phyloP scores from a whole-genome alignment of 225 moss, liverwort and hornwort genomes.

The Physcomitrium patens region DNA sequence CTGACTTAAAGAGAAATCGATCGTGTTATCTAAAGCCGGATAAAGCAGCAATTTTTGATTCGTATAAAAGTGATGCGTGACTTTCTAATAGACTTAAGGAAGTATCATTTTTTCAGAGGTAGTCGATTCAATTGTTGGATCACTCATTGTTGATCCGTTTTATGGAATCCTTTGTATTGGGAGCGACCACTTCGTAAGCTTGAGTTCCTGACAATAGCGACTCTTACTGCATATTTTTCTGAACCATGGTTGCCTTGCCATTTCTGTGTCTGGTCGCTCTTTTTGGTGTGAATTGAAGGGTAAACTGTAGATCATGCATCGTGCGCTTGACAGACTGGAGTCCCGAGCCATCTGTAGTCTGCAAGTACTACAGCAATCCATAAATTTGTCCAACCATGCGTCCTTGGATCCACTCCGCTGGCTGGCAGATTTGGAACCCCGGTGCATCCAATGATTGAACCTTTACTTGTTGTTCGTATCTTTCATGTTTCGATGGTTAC shows the following conservation, averaged over 20 bases:
- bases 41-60: constrained; percentile 15
- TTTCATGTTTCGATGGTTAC: too few relatives aligned
- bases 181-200: neutral
- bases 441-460: constrained; percentile 19
- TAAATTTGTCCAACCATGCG: neutral
- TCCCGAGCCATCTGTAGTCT: constrained; percentile 2
- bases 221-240: constrained; percentile 7
- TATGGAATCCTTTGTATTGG: neutral
- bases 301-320: constrained; percentile 29
- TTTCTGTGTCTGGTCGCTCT: constrained; percentile 20
- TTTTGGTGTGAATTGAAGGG: constrained; percentile 16
- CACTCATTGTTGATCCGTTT: constrained; percentile 1
- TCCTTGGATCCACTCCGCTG: neutral
- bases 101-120: neutral
- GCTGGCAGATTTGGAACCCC: neutral
- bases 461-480: neutral
- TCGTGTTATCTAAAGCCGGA: neutral
- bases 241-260: constrained; percentile 22
- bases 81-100: too few relatives aligned
- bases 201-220: neutral
- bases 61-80: neutral
- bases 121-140: too few relatives aligned
- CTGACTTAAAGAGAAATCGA: neutral
- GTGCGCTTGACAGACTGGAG: constrained; percentile 34
- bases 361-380: neutral